Base-by-base conservation (phyloP, 768 basidiomycete species). In the Hypsizygus marmoreus region DNA sequence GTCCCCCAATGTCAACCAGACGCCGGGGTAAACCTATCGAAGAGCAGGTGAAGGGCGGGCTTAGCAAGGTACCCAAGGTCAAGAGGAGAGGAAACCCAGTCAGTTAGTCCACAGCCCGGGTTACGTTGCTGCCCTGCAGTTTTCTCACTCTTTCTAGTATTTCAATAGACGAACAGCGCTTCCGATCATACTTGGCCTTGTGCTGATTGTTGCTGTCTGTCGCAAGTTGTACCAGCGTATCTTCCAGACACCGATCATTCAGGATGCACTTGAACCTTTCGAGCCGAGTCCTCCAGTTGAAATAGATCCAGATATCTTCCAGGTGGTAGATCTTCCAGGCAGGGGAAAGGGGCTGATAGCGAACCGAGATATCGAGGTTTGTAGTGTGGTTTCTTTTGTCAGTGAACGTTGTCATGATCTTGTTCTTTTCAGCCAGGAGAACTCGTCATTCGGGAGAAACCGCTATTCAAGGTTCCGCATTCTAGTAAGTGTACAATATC, bases 271-370 rank as follows among this genome's bases (percentile, higher is more conserved):
- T n/a, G n/a, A n/a, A n/a, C n/a, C n/a, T n/a, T n/a, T n/a, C n/a
- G n/a, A n/a, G n/a, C n/a, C 13, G 23, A 11, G 19, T 6, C n/a
- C 19, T 6, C 29, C 22, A 12, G 37, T 16, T 3, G 23, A 14
- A 3, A 4, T 29, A 16, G 48, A 31, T 22, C 33, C 43, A 25
- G 36, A 45, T 35, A 41, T 60, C 5, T 77, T 71, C 54, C 34
- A 51, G 10, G 76, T 83, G 3, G 65, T 67, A 8, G 76, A 80
- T 34, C 56, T 83, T 8, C 73, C 75, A 9, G 81, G 77, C 4
- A 80, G 66, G 47, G 81, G 82, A 4, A 82, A 77, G 53, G 82
- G 80, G 2, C 61, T 74, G 20, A 47, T 83, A 29, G 82, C 82
- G 2, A 58, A 57, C 4, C 70, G 80, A 29, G 70, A 78, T 57